Base-by-base conservation (phyloP, 495 filamentous ascomycete species). In the Ramalina intermedia region DNA sequence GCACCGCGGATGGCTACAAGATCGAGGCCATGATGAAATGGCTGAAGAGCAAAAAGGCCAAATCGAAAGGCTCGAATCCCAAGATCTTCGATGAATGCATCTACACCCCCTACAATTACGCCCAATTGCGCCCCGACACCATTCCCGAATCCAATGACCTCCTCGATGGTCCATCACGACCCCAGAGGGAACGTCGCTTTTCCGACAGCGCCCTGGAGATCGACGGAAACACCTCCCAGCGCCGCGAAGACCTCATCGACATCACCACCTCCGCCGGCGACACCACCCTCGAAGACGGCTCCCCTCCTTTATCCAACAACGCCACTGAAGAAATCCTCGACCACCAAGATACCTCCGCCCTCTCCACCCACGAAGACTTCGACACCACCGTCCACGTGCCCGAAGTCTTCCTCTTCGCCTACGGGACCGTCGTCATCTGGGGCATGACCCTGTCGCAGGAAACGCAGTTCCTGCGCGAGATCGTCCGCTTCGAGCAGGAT, bases 391-490 rank as follows among this genome's bases (percentile, higher is more conserved):
- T 96, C 11, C 85, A 94, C 61, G 94, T 80, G 2, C 88, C 90
- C 0, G 91, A 98, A 63, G 74, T 96, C 9, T 96, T 98, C 63
- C 73, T 98, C 20, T 98, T 95, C 61, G 83, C 94, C 55, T 98
- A 98, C 58, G 91, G 91, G 37, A 93, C 94, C n/a, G 85, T 95
- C n/a, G 91, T 98, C n/a, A 89, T 96, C 61, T 98, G 91, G 91
- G 91, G 91, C 50, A 94, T 98, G 90, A 80, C 85, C 1, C 65
- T 82, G 7, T 69, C 75, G 7, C 80, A 98, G 53, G 91, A 98
- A 63, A 76, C 82, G 41, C 74, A 82, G 21, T 94, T 98, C 58
- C 68, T 98, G 5, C 90, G 88, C 50, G 91, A 98, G 55, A 82
- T 96, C 44, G 80, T 85, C n/a, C 94, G 90, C 60, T 98, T 96